Conservation (phyloP, 257 asterid genomes). For the Eucommia ulmoides region DNA sequence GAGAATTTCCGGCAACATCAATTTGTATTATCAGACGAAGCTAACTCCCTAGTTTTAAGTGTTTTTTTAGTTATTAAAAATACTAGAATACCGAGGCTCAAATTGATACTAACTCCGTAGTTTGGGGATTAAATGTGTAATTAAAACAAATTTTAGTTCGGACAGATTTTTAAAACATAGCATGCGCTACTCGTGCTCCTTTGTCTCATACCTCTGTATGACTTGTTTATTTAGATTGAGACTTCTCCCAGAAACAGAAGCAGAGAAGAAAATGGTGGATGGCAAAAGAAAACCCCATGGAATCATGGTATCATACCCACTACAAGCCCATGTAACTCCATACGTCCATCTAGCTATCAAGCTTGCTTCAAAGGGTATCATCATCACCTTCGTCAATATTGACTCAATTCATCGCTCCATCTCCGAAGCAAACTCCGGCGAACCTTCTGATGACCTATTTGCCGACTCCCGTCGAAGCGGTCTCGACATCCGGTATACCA, state of each 20-base stretch:
- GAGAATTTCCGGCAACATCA: too few relatives aligned
- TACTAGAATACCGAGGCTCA: too few relatives aligned
- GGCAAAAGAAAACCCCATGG: slow-evolving; percentile 14
- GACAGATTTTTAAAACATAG: too few relatives aligned
- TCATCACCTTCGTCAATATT: slow-evolving; percentile 30
- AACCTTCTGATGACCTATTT: slow-evolving; percentile 10
- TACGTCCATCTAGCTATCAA: slow-evolving; percentile 22
- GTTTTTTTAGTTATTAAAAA: too few relatives aligned
- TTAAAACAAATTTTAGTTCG: too few relatives aligned
- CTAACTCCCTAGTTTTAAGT: too few relatives aligned
- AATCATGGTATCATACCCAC: slow-evolving; percentile 23
- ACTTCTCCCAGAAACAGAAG: not conserved
- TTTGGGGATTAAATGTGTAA: too few relatives aligned
- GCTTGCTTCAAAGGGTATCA: slow-evolving; percentile 29
- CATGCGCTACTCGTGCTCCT: too few relatives aligned
- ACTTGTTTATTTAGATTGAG: not conserved
- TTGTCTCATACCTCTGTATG: too few relatives aligned
- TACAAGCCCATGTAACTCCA: slow-evolving; percentile 36
- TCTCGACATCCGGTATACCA: slow-evolving; percentile 22
- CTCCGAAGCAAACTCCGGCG: slow-evolving; percentile 5
- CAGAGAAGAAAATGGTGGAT: slow-evolving; percentile 6
- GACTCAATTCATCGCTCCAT: slow-evolving; percentile 23
- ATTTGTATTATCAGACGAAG: too few relatives aligned
- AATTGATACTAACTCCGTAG: too few relatives aligned
- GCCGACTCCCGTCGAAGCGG: slow-evolving; percentile 15